These are phyloP conservation scores for Peniophora sp. DNA, from an alignment of 1,284 basidiomycete species.

Conservation along the genomic window DNA sequence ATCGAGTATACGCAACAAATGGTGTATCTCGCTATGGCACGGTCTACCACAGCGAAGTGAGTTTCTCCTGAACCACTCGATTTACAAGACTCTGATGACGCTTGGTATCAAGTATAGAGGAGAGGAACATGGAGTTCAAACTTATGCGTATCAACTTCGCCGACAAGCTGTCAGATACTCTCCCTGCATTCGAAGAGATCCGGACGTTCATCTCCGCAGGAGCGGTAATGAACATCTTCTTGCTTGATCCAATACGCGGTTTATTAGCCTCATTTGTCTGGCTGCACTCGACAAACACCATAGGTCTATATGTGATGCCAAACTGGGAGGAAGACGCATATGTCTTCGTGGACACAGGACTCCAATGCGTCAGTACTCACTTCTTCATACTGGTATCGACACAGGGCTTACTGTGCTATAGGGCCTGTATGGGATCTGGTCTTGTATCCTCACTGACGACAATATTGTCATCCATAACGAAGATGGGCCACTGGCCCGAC, in stretches of 20 bases:
- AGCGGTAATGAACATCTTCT: constrained; percentile 68
- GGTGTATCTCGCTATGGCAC: constrained; percentile 71
- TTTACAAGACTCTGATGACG: not conserved
- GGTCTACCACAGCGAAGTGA: not conserved
- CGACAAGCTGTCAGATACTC: constrained; percentile 8
- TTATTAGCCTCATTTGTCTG: constrained; percentile 64
- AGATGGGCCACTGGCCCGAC: constrained; percentile 45
- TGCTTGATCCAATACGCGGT: constrained; percentile 55
- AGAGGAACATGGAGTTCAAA: constrained; percentile 25
- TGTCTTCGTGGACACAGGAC: constrained; percentile 63
- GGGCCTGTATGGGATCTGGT: constrained; percentile 51
- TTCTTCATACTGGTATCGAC: constrained; percentile 3
- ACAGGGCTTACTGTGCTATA: not conserved
- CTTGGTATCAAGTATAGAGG: constrained; percentile 17
- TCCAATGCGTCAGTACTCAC: constrained; percentile 51
- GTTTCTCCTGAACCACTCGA: not conserved
- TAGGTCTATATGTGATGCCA: constrained; percentile 55
- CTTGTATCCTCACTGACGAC: constrained; percentile 52
- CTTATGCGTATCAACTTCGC: constrained; percentile 27
- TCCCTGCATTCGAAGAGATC: constrained; percentile 44
- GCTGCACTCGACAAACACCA: constrained; percentile 38
- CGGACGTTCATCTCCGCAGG: constrained; percentile 56
- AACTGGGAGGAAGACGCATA: constrained; percentile 61
- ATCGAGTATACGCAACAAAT: constrained; percentile 65
- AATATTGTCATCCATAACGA: constrained; percentile 69